phyloP scores from a whole-genome alignment of 1,284 basidiomycete species.

The Sporisorium graminicola region DNA sequence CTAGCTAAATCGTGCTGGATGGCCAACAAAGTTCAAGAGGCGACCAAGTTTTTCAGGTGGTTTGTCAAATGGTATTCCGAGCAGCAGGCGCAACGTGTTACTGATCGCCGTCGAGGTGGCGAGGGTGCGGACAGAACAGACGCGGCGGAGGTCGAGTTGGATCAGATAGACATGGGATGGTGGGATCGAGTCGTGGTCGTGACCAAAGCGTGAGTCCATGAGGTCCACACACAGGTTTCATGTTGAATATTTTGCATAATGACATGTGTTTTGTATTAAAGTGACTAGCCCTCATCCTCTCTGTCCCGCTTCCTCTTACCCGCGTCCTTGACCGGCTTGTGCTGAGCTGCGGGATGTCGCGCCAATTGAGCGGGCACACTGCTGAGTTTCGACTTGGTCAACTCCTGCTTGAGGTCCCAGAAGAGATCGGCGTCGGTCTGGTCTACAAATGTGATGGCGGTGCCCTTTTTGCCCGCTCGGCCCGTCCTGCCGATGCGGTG shows the following conservation, averaged over 20 bases:
- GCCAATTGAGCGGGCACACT: constrained; percentile 55
- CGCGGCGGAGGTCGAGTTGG: constrained; percentile 4
- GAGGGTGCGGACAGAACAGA: background rate
- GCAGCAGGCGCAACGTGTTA: constrained; percentile 19
- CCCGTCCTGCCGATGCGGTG: constrained; percentile 98
- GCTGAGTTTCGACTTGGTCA: constrained; percentile 61
- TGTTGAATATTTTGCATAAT: too few species aligned
- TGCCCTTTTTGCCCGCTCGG: constrained; percentile 93
- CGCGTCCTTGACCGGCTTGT: constrained; percentile 31
- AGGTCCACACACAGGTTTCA: background rate
- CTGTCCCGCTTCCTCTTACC: constrained; percentile 42
- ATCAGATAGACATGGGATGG: constrained; percentile 33
- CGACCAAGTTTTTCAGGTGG: constrained; percentile 37
- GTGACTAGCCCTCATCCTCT: constrained; percentile 37
- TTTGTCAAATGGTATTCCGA: constrained; percentile 37
- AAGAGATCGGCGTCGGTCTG: constrained; percentile 97
- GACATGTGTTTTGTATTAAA: too few species aligned
- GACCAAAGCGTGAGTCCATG: background rate
- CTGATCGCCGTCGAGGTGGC: background rate
- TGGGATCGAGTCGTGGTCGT: constrained; percentile 39
- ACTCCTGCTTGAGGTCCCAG: constrained; percentile 63
- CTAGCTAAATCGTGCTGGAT: constrained; percentile 35
- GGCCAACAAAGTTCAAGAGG: constrained; percentile 35
- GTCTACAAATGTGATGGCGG: constrained; percentile 92
- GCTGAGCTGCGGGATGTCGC: constrained; percentile 61